Percentiles rank a stretch among this genome's conserved stretches.
phyloP scores from a whole-genome alignment of 2,329 filamentous ascomycete species.

The Emmonsiellopsis sp. region DNA sequence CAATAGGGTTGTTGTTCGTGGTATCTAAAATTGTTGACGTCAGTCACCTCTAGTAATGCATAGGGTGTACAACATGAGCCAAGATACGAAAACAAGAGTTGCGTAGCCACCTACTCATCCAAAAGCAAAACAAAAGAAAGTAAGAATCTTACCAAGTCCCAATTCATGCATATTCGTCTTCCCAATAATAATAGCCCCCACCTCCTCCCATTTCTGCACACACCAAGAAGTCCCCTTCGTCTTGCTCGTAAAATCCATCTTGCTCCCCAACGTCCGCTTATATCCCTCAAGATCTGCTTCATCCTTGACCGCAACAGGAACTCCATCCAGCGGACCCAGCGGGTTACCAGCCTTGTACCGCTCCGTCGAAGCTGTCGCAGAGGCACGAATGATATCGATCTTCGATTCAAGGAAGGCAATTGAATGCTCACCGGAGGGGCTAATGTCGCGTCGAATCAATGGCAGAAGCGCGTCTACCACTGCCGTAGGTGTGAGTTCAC shows the following conservation, averaged over 20 bases:
- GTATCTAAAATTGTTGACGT: slow-evolving; percentile 44
- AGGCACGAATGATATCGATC: slow-evolving; percentile 53
- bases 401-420: slow-evolving; percentile 64
- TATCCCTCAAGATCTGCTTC: slow-evolving; percentile 66
- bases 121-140: neutral
- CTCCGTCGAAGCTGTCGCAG: slow-evolving; percentile 63
- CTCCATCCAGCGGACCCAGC: slow-evolving; percentile 65
- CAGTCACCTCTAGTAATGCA: no score
- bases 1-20: slow-evolving; percentile 70
- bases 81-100: no score
- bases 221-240: slow-evolving; percentile 58
- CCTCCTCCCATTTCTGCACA: slow-evolving; percentile 60
- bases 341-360: slow-evolving; percentile 60
- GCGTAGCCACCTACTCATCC: neutral
- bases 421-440: slow-evolving; percentile 52
- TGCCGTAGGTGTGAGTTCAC: slow-evolving; percentile 60
- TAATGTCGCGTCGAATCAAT: slow-evolving; percentile 54
- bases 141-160: slow-evolving; percentile 49
- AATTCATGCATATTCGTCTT: slow-evolving; percentile 76
- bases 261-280: slow-evolving; percentile 56
- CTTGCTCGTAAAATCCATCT: slow-evolving; percentile 46
- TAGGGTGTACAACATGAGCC: no score
- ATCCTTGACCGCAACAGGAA: slow-evolving; percentile 78
- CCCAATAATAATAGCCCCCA: slow-evolving; percentile 65
- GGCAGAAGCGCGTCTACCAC: slow-evolving; percentile 64